Evolutionary conservation across 192 early-diverging fungal species (phyloP), one percentile per base, ranked within the genome.

Genomic region (Backusella liffmaniae): DNA sequence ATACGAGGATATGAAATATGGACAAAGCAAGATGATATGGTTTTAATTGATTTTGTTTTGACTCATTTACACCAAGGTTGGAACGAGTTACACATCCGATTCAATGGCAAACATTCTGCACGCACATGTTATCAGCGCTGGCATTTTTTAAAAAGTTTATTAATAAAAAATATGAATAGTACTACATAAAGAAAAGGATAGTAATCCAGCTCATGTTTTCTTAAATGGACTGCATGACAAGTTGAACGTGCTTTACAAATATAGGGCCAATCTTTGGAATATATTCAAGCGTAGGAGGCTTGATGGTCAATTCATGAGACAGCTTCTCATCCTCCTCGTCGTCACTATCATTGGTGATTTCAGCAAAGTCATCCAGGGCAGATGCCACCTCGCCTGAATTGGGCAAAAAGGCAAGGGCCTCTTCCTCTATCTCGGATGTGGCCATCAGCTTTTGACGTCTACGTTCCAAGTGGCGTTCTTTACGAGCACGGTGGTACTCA

Each of bases 321-420:
- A 62, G 3, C 18, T 37, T 51, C 23, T 30, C 72, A 35, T 8
- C 39, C 1, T n/a, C 59, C 15, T 18, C 39, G 0, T 59, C 73
- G 21, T 75, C 30, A 18, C 44, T 30, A 9, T 53, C 69, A 4
- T 73, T 72, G 2, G 79, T 76, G 12, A 85, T 70, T 21, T 87
- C 86, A 26, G 81, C 84, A 65, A 87, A 72, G 41, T 87, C 84
- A 21, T 84, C 77, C 23, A 85, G 66, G 21, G 65, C 79, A n/a
- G 37, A 67, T 71, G 41, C 67, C 34, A 67, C 39, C 56, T 70
- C 76, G 8, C 66, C 66, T 7, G 26, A 23, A 36, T 66, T 37
- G 16, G 18, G 49, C 18, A 59, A 23, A 15, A 72, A 44, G 15
- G 65, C 51, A 53, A 66, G 12, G 9, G 72, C 18, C 8, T 51